Evolutionary conservation across 768 basidiomycete species (phyloP).

Genomic region (Terana coerulea): DNA sequence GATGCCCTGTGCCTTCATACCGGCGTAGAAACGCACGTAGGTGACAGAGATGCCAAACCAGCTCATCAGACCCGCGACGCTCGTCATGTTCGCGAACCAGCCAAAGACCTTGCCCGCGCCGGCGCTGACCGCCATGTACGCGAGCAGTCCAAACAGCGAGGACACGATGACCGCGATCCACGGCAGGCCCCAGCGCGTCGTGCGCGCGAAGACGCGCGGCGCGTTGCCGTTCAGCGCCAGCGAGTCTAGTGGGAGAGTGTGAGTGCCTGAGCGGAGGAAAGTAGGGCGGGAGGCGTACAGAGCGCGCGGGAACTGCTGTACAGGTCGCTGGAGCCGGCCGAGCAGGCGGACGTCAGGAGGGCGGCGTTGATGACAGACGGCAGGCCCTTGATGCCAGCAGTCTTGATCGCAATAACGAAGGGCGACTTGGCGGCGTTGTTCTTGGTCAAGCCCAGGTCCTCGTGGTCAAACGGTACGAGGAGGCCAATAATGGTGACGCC

Average conservation of each 20-base stretch:
- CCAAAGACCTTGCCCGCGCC: conserved; percentile 72
- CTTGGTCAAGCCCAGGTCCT: conserved; percentile 33
- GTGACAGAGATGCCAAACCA: conserved; percentile 47
- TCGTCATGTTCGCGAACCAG: conserved; percentile 51
- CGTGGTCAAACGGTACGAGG: conserved; percentile 45
- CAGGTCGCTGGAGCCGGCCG: conserved; percentile 37
- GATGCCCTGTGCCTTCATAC: conserved; percentile 75
- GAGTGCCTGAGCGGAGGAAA: not conserved
- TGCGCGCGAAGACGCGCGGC: conserved; percentile 70
- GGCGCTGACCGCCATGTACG: conserved; percentile 72
- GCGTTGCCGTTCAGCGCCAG: conserved; percentile 79
- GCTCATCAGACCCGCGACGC: conserved; percentile 44
- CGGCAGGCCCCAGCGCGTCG: conserved; percentile 72
- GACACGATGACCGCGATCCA: conserved; percentile 65
- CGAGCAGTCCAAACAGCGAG: conserved; percentile 60
- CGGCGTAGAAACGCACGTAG: conserved; percentile 73
- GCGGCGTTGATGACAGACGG: conserved; percentile 39
- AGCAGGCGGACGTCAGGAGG: conserved; percentile 35
- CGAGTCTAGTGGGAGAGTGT: conserved; percentile 56
- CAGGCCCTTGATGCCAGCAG: conserved; percentile 55
- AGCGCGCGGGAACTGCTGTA: conserved; percentile 37
- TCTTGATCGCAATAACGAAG: conserved; percentile 55
- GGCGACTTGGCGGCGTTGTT: conserved; percentile 44
- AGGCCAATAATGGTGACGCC: conserved; percentile 44
- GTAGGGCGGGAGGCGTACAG: conserved; percentile 27